A percentile compares a stretch with the other conserved stretches of the same genome.
Evolutionary conservation across 495 filamentous ascomycete species (phyloP).

Genomic region (Chaetomium cochliodes): DNA sequence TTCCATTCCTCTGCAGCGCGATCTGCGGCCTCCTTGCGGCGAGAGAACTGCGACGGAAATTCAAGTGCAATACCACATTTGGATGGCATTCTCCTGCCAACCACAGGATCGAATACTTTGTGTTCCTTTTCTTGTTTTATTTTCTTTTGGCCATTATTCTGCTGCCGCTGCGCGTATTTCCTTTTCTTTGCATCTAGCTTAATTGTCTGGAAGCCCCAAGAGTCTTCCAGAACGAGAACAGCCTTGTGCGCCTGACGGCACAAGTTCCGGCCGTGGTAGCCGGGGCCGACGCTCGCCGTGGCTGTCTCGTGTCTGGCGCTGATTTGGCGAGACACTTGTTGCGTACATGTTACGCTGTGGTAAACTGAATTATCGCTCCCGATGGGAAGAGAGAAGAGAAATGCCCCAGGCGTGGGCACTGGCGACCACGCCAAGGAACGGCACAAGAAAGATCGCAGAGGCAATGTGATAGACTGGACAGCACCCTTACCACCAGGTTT

Average conservation of each 20-base stretch:
- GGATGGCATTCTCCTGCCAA: background rate
- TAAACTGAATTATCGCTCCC: conserved; percentile 10
- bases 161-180: background rate
- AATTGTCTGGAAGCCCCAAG: background rate
- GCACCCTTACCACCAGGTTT: conserved; percentile 36
- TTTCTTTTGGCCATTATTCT: background rate
- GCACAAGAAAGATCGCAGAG: conserved; percentile 35
- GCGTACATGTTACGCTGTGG: conserved; percentile 1
- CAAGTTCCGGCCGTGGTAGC: background rate
- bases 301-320: conserved; percentile 2
- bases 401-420: conserved; percentile 25
- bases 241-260: background rate
- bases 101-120: background rate
- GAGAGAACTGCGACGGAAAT: background rate
- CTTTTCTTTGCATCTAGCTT: background rate
- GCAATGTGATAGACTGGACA: conserved; percentile 33
- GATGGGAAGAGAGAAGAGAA: conserved; percentile 38
- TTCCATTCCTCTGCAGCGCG: background rate
- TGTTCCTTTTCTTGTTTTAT: background rate
- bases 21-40: background rate
- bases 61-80: background rate
- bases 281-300: background rate
- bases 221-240: background rate
- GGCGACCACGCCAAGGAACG: conserved; percentile 37
- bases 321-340: background rate